Evolutionary conservation across 805 yeast species (phyloP).

Genomic region (Candida manassasensis): DNA sequence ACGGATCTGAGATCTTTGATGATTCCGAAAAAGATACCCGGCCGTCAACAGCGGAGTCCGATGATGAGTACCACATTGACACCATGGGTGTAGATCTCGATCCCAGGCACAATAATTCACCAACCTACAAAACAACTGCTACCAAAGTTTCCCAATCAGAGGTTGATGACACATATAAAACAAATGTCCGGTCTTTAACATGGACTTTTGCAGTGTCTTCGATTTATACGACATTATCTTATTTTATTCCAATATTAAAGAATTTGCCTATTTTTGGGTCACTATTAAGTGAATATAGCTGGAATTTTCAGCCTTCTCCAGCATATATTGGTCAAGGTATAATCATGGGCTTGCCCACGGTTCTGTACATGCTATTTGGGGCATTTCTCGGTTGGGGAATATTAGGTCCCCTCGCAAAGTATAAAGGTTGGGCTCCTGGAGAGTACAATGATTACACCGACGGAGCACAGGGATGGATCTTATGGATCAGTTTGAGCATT

Average conservation of each 20-base stretch:
- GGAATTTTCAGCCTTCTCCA: constrained; percentile 95
- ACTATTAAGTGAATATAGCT: constrained; percentile 51
- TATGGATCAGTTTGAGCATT: constrained; percentile 88
- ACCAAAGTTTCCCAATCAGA: background rate
- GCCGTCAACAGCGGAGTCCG: background rate
- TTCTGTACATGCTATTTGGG: constrained; percentile 86
- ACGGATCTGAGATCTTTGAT: constrained; percentile 53
- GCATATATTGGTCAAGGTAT: constrained; percentile 98
- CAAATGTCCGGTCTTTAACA: constrained; percentile 57
- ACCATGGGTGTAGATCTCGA: constrained; percentile 1
- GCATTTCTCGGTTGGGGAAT: constrained; percentile 89
- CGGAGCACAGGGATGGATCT: constrained; percentile 96
- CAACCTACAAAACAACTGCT: background rate
- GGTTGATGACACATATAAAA: constrained; percentile 28
- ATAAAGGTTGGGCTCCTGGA: constrained; percentile 83
- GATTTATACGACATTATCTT: constrained; percentile 63
- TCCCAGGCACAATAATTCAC: background rate
- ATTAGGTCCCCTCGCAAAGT: constrained; percentile 73
- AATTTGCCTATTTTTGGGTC: constrained; percentile 74
- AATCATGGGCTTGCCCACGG: constrained; percentile 93
- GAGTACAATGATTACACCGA: constrained; percentile 86
- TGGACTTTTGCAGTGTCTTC: constrained; percentile 68
- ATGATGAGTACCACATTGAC: constrained; percentile 3
- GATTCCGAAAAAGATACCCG: constrained; percentile 21
- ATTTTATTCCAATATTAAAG: constrained; percentile 66